phyloP scores from a whole-genome alignment of 805 yeast species.

The Candida argentea region DNA sequence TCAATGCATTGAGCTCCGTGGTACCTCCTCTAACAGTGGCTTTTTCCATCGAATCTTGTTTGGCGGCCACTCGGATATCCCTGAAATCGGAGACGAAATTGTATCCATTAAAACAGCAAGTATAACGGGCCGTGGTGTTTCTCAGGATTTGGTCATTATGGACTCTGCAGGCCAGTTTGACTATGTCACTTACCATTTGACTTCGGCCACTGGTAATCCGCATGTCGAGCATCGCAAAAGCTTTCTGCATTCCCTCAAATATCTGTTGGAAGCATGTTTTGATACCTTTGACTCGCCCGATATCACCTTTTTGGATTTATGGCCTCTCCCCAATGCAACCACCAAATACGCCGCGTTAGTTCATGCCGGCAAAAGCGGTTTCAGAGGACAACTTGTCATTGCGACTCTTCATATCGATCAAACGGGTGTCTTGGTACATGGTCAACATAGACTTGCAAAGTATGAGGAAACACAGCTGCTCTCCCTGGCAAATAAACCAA shows the following conservation, averaged over 20 bases:
- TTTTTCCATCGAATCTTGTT: conserved; percentile 2
- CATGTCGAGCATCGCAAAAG: conserved; percentile 16
- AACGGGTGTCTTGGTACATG: conserved; percentile 44
- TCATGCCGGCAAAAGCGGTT: conserved; percentile 7
- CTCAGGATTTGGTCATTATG: conserved; percentile 29
- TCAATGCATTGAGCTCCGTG: conserved; percentile 22
- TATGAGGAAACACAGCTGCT: conserved; percentile 7
- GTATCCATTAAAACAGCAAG: conserved; percentile 50
- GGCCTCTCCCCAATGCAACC: conserved; percentile 28
- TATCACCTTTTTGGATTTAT: conserved; percentile 54
- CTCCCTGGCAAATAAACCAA: conserved; percentile 24
- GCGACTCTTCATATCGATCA: conserved; percentile 43
- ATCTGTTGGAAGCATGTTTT: conserved; percentile 18
- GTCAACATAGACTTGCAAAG: conserved; percentile 57
- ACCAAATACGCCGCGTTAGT: conserved; percentile 35
- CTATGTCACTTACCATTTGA: conserved; percentile 16
- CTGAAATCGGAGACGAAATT: conserved; percentile 33
- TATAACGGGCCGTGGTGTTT: conserved; percentile 37
- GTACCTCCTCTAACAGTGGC: conserved; percentile 3
- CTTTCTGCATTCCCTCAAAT: conserved; percentile 21
- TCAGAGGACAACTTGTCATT: conserved; percentile 27
- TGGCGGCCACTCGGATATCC: conserved; percentile 5
- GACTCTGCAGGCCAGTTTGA: conserved; percentile 37
- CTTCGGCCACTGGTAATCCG: conserved; percentile 20
- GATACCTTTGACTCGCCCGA: conserved; percentile 38